phyloP scores from a whole-genome alignment of 805 yeast genomes.

The Ogataea populi-albae region DNA sequence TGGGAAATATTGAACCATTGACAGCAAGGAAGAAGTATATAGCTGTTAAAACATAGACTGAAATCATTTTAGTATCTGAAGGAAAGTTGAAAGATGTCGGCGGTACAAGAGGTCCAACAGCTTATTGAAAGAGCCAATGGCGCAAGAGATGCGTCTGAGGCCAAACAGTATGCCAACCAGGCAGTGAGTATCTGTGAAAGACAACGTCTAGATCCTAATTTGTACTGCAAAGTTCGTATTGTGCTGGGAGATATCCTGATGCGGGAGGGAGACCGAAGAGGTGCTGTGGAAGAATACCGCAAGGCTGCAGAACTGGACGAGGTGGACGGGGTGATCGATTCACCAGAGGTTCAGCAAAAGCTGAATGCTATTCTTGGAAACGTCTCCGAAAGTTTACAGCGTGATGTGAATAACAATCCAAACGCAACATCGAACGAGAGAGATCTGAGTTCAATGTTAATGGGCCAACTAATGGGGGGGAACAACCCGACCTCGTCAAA shows the following conservation, averaged over 20 bases:
- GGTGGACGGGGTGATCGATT: constrained; percentile 29
- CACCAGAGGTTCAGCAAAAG: constrained; percentile 32
- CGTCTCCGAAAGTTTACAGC: constrained; percentile 23
- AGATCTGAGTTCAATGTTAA: constrained; percentile 27
- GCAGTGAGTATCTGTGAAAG: constrained; percentile 22
- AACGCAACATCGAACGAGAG: constrained; percentile 26
- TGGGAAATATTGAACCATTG: too few species aligned
- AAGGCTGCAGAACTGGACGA: constrained; percentile 33
- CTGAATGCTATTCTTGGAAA: constrained; percentile 21
- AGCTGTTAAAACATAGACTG: too few species aligned
- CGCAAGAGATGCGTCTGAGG: constrained; percentile 13
- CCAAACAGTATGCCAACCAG: constrained; percentile 15
- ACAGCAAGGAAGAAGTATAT: too few species aligned
- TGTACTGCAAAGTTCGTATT: constrained; percentile 25
- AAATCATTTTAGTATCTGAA: too few species aligned
- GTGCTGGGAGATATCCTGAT: constrained; percentile 28
- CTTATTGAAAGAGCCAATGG: constrained; percentile 20
- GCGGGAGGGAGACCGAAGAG: constrained; percentile 21
- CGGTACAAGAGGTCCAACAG: constrained; percentile 19
- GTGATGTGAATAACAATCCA: constrained; percentile 22
- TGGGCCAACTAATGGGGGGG: constrained; percentile 27
- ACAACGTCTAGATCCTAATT: constrained; percentile 26
- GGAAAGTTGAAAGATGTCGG: constrained; percentile 20
- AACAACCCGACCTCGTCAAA: constrained; percentile 27
- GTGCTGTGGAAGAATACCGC: constrained; percentile 28